Evolutionary conservation across 2,329 filamentous ascomycete genomes (phyloP).

Genomic region (Penicillium thymicola): DNA sequence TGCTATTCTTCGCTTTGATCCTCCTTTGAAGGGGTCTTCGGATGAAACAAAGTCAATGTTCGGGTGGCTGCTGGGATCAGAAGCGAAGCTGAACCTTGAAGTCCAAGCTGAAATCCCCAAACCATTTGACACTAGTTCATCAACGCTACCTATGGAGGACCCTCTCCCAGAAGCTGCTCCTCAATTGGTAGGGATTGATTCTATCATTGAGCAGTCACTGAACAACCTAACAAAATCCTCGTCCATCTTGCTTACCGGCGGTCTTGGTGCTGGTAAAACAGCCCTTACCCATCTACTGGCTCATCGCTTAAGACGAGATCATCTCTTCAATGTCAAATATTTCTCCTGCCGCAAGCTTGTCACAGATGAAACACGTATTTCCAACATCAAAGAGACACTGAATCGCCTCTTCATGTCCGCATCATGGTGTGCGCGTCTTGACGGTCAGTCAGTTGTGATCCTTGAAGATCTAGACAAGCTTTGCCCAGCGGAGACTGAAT

Average conservation of each 20-base stretch:
- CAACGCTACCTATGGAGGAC: slow-evolving; percentile 50
- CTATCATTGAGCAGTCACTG: slow-evolving; percentile 67
- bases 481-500: slow-evolving; percentile 88
- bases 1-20: slow-evolving; percentile 76
- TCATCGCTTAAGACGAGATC: slow-evolving; percentile 66
- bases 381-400: slow-evolving; percentile 85
- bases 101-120: slow-evolving; percentile 70
- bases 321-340: slow-evolving; percentile 78
- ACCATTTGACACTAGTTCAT: slow-evolving; percentile 51
- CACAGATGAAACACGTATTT: slow-evolving; percentile 84
- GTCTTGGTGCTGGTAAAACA: slow-evolving; percentile 86
- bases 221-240: slow-evolving; percentile 79
- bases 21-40: slow-evolving; percentile 41
- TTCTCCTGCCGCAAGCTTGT: slow-evolving; percentile 83
- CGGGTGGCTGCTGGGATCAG: slow-evolving; percentile 73
- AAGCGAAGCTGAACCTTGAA: slow-evolving; percentile 69
- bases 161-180: slow-evolving; percentile 54
- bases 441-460: slow-evolving; percentile 78
- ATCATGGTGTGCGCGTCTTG: slow-evolving; percentile 84
- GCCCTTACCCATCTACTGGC: slow-evolving; percentile 73
- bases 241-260: slow-evolving; percentile 84
- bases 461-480: slow-evolving; percentile 91
- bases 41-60: slow-evolving; percentile 34
- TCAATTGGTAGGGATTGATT: slow-evolving; percentile 78
- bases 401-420: slow-evolving; percentile 81